Evolutionary conservation across 2,329 filamentous ascomycete species (phyloP), one percentile per base, ranked within the genome.

Genomic region (Exophiala sp.): DNA sequence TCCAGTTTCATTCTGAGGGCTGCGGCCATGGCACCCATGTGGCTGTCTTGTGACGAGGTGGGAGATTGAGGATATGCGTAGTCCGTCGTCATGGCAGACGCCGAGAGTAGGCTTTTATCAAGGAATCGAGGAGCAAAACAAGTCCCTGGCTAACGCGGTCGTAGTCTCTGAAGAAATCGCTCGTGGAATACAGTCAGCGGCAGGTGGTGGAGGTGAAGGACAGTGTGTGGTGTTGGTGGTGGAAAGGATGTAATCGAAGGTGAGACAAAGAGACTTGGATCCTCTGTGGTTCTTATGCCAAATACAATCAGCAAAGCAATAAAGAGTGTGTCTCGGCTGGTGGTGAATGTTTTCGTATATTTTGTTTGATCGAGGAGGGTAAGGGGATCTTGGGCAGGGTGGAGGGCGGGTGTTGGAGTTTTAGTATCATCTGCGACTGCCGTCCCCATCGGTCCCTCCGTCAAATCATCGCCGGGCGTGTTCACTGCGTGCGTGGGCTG

Each of bases 11-110:
- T 52, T 32, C 55, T 53, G 23, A 59, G 57, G 14, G 57, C 57
- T n/a, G 57, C 57, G 13, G 57, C 57, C 55, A 59, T 52, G 42
- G 57, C 54, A 47, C 55, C 55, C 52, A 59, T 54, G 34, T 58
- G 57, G 19, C 52, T 37, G 38, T 59, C 55, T 44, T 53, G 55
- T 32, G 52, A 50, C 49, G 57, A 49, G 29, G 52, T 48, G 9
- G 52, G 47, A n/a, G 55, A 54, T 43, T 55, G 55, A 11, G 52
- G 55, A 29, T 53, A 53, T 41, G 48, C 41, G 43, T 52, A 52
- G 37, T 55, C 53, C 14, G 56, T 30, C 53, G 57, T 56, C 27
- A 34, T 48, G 50, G 41, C 23, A 10, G 48, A 32, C n/a, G 29
- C 3, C 7, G 29, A 32, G 11, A n/a, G 6, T 3, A 13, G 29